Base-by-base conservation (phyloP, 768 basidiomycete species). In the Rubroboletus satanas region DNA sequence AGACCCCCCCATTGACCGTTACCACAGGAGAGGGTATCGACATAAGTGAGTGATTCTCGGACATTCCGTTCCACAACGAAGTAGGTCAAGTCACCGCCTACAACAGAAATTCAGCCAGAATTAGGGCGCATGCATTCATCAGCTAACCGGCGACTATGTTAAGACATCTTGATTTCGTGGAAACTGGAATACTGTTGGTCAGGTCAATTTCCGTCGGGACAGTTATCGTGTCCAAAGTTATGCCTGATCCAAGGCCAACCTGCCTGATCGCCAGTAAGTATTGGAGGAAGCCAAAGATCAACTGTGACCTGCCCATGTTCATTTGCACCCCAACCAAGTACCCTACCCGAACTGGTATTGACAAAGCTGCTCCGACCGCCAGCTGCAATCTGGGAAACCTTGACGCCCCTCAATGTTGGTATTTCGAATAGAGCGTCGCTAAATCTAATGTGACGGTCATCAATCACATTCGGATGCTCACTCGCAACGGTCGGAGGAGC, bases 251-350 rank as follows among this genome's bases (percentile, higher is more conserved):
- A 26, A 93, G 73, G 39, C 92, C 93, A 44, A 95, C 78, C 73
- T 98, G 93, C 28, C 91, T 90, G 62, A 55, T 38, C 9, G 26
- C 26, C 39, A 32, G 17, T 63, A 18, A 54, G 55, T 53, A 21
- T 46, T 45, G 5, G 17, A n/a, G 35, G 38, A 37, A 33, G 21
- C 5, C 1, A 39, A 28, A 17, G 9, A 35, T 26, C 10, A 18
- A 31, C 29, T 6, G 15, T 37, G 14, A 52, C 79, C 49, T 60
- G 88, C 88, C 93, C 93, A 61, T 79, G 87, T 59, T 90, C 85
- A 66, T 97, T 96, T 1, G 90, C 90, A 43, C 94, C 94, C 83
- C 90, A 96, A 0, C 85, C 91, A 18, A 98, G 79, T 10, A 95
- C 88, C 51, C 83, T 76, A 2, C 93, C 94, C 3, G 75, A 71